These are phyloP conservation scores for Mycena venus DNA, from an alignment of 768 basidiomycete genomes.

Conservation along the genomic window DNA sequence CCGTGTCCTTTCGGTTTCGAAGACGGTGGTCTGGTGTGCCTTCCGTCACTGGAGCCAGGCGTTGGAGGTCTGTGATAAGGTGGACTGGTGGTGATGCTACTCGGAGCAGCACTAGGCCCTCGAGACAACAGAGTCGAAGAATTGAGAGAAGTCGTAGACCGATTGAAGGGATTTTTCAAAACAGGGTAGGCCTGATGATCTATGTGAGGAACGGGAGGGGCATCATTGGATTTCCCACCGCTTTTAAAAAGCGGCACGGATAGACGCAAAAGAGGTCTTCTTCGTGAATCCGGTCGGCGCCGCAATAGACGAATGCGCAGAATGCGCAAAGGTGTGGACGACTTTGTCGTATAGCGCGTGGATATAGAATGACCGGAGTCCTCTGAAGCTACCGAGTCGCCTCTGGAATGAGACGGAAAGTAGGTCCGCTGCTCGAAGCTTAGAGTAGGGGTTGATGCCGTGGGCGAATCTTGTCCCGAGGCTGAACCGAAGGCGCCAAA, in stretches of 20 bases:
- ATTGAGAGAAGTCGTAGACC: slow-evolving; percentile 82
- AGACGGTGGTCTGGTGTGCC: slow-evolving; percentile 44
- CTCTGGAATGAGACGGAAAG: slow-evolving; percentile 76
- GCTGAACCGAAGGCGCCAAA: slow-evolving; percentile 46
- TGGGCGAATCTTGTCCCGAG: slow-evolving; percentile 78
- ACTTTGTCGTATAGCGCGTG: slow-evolving; percentile 62
- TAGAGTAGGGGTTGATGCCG: slow-evolving; percentile 64
- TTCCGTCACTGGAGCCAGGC: slow-evolving; percentile 64
- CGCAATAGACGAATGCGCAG: slow-evolving; percentile 78
- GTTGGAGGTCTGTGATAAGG: slow-evolving; percentile 73
- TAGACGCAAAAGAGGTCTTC: slow-evolving; percentile 88
- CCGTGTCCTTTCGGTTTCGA: slow-evolving; percentile 70
- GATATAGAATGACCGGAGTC: slow-evolving; percentile 77
- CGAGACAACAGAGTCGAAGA: slow-evolving; percentile 57
- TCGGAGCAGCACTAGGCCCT: slow-evolving; percentile 44
- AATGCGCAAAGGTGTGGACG: slow-evolving; percentile 72
- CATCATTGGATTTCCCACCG: slow-evolving; percentile 65
- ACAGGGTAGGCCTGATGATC: slow-evolving; percentile 79
- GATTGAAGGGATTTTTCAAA: slow-evolving; percentile 86
- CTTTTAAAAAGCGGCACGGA: slow-evolving; percentile 90
- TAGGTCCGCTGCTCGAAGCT: slow-evolving; percentile 65
- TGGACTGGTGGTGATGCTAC: slow-evolving; percentile 61
- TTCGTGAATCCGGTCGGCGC: slow-evolving; percentile 77
- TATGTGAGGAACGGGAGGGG: slow-evolving; percentile 82
- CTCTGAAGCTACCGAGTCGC: slow-evolving; percentile 84